Evolutionary conservation across 192 early-diverging fungal genomes (phyloP).

Genomic region (Linnemannia zychae): DNA sequence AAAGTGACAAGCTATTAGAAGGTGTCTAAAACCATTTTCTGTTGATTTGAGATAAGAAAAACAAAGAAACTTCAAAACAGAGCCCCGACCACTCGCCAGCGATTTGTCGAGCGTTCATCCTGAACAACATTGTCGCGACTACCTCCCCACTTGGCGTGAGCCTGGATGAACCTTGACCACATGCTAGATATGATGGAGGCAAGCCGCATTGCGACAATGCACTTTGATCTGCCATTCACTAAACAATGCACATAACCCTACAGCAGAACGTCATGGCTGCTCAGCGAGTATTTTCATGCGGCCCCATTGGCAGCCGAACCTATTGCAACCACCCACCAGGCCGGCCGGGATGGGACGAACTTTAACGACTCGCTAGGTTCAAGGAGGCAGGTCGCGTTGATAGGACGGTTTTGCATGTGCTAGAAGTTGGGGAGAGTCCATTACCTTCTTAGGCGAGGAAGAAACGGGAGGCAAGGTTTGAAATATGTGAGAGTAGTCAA

Average conservation of each 20-base stretch:
- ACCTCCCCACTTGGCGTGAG: constrained; percentile 16
- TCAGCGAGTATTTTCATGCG: constrained; percentile 17
- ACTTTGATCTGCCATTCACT: not conserved
- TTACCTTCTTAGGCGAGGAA: too few relatives aligned
- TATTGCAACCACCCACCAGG: constrained; percentile 7
- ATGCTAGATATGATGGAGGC: constrained; percentile 12
- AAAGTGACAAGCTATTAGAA: not conserved
- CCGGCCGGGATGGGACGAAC: constrained; percentile 19
- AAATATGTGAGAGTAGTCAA: too few relatives aligned
- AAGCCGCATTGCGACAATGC: constrained; percentile 4
- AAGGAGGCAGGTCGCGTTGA: too few relatives aligned
- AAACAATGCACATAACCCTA: not conserved
- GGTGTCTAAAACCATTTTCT: not conserved
- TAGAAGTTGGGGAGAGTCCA: too few relatives aligned
- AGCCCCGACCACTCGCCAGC: constrained; percentile 18
- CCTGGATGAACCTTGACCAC: constrained; percentile 24
- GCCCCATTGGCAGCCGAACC: constrained; percentile 16
- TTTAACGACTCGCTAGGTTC: constrained; percentile 18
- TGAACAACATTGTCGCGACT: constrained; percentile 28
- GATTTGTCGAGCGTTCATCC: constrained; percentile 23
- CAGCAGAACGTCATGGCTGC: constrained; percentile 22
- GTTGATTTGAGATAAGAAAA: not conserved
- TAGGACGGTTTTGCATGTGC: too few relatives aligned
- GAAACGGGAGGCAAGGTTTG: too few relatives aligned
- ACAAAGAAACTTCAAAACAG: constrained; percentile 15